A percentile compares a stretch with the other conserved stretches of the same genome.
phyloP scores from a whole-genome alignment of 2,329 filamentous ascomycete genomes.

The Neonectria punicea region DNA sequence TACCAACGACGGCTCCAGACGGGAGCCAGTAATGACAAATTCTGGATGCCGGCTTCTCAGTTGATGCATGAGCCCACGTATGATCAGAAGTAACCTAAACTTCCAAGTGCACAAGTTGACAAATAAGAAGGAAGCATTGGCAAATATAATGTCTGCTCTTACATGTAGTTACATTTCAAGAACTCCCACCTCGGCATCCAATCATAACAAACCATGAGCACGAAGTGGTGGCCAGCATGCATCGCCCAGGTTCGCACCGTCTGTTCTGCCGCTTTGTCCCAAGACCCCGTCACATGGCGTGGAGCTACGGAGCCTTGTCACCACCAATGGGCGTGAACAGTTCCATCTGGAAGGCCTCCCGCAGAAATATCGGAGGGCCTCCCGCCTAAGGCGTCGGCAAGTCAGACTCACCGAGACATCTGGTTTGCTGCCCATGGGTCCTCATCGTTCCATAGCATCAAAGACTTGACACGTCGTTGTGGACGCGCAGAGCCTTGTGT shows the following conservation, averaged over 20 bases:
- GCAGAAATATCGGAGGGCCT: conserved; percentile 12
- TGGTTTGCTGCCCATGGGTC: not conserved
- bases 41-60: too few relatives aligned
- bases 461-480: conserved; percentile 1
- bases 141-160: not conserved
- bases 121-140: not conserved
- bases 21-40: not conserved
- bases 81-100: not conserved
- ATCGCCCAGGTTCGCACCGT: conserved; percentile 2
- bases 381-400: conserved; percentile 1
- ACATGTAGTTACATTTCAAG: not conserved
- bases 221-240: conserved; percentile 2
- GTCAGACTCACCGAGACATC: not conserved
- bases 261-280: not conserved
- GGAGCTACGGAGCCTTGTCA: not conserved
- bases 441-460: not conserved
- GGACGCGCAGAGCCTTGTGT: not conserved
- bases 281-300: not conserved
- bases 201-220: not conserved
- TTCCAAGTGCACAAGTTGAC: not conserved
- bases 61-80: not conserved
- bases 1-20: too few relatives aligned
- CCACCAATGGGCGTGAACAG: conserved; percentile 8
- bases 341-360: conserved; percentile 9
- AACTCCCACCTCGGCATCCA: not conserved